Conservation (phyloP, 768 basidiomycete genomes). For the Asterophora parasitica region DNA sequence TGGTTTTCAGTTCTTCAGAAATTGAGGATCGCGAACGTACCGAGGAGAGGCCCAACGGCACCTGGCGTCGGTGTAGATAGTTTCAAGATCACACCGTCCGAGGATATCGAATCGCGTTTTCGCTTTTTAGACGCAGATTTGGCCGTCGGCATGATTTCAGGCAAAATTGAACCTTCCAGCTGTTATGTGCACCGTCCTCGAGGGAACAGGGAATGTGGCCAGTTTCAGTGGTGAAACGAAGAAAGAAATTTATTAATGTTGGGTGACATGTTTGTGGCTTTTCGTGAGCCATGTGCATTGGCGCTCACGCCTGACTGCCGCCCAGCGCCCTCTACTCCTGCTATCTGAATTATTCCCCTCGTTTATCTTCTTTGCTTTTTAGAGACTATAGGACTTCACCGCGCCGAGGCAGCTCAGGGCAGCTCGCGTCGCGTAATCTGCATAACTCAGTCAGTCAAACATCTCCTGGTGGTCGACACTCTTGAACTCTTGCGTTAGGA, state of each 20-base stretch:
- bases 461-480: constrained; percentile 6
- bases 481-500: neutral
- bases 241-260: constrained; percentile 11
- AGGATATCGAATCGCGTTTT: constrained; percentile 16
- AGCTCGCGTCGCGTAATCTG: neutral
- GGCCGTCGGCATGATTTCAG: constrained; percentile 29
- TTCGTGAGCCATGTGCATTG: constrained; percentile 14
- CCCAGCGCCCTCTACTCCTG: neutral
- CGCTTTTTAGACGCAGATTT: constrained; percentile 37
- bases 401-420: neutral
- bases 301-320: constrained; percentile 7
- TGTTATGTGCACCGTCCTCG: neutral
- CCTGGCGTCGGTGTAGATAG: constrained; percentile 25
- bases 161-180: constrained; percentile 2
- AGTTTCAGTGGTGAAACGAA: constrained; percentile 12
- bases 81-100: constrained; percentile 24
- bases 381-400: constrained; percentile 2
- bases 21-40: constrained; percentile 17
- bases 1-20: neutral
- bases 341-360: constrained; percentile 9
- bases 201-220: constrained; percentile 4
- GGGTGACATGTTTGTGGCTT: constrained; percentile 11
- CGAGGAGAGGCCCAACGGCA: constrained; percentile 34
- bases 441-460: neutral
- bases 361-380: constrained; percentile 4